Conservation (phyloP, 139 green algal species). For the Desmodesmus armatus region DNA sequence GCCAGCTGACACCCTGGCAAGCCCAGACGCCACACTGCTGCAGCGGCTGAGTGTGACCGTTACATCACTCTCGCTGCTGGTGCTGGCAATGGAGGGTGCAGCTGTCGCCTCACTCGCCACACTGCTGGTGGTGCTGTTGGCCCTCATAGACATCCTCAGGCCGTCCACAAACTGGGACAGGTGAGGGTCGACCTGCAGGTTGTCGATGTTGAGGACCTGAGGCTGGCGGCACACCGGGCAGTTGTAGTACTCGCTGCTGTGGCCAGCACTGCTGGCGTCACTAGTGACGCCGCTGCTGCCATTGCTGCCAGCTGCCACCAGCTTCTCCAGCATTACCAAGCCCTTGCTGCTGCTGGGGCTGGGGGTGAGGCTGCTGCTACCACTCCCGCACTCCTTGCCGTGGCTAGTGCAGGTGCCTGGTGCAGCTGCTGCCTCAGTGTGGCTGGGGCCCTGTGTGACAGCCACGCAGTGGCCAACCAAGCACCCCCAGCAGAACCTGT, state of each 20-base stretch:
- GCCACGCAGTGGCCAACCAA: conserved; percentile 68
- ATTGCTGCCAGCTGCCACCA: conserved; percentile 42
- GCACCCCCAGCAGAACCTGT: conserved; percentile 91
- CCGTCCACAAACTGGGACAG: conserved; percentile 75
- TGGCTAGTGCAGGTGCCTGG: not conserved
- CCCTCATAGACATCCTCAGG: conserved; percentile 51
- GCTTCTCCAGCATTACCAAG: conserved; percentile 49
- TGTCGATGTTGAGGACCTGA: conserved; percentile 80
- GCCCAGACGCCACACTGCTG: not conserved
- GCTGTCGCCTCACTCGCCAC: not conserved
- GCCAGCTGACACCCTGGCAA: not conserved
- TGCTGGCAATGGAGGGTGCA: not conserved
- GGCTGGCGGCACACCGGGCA: conserved; percentile 86
- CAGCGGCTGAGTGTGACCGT: conserved; percentile 15
- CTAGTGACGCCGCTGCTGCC: no score
- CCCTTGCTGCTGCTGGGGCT: conserved; percentile 27
- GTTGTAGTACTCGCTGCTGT: conserved; percentile 60
- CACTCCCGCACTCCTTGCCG: not conserved
- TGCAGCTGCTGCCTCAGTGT: not conserved
- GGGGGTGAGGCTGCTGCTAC: not conserved
- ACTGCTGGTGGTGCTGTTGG: conserved; percentile 41
- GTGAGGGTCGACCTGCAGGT: conserved; percentile 77
- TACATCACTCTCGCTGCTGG: not conserved
- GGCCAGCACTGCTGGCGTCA: conserved; percentile 9
- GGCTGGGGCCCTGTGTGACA: conserved; percentile 29